phyloP scores from a whole-genome alignment of 371 early-diverging fungal species.

The Dichotomocladium elegans region DNA sequence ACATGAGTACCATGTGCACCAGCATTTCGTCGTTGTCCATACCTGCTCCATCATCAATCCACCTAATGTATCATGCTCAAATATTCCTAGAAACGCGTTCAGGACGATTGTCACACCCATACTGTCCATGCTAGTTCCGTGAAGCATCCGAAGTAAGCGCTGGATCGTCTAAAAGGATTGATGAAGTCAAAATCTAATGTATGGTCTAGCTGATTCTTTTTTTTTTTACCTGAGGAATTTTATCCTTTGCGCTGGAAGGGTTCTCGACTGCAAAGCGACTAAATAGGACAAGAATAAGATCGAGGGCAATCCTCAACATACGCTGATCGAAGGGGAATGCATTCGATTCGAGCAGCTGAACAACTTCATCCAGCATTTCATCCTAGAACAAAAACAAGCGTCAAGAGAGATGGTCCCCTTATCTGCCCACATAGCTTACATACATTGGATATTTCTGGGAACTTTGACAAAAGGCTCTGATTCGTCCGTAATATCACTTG shows the following conservation, averaged over 20 bases:
- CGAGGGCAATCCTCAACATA: conserved; percentile 41
- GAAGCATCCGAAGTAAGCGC: conserved; percentile 29
- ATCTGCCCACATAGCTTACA: no score
- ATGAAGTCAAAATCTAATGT: background rate
- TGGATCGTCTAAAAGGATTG: conserved; percentile 20
- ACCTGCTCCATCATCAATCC: conserved; percentile 20
- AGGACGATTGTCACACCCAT: conserved; percentile 39
- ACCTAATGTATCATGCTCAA: conserved; percentile 34
- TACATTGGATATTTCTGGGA: background rate
- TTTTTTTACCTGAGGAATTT: conserved; percentile 23
- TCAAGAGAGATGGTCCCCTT: no score
- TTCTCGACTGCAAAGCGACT: conserved; percentile 20
- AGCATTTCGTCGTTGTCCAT: background rate
- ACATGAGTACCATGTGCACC: background rate
- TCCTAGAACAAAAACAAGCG: background rate
- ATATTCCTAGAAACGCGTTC: conserved; percentile 37
- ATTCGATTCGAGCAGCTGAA: conserved; percentile 27
- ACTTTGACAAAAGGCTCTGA: background rate
- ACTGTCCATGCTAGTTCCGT: conserved; percentile 28
- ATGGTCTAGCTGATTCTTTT: background rate
- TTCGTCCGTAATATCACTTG: background rate
- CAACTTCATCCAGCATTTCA: conserved; percentile 14
- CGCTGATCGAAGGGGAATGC: conserved; percentile 38
- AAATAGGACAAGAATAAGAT: conserved; percentile 28
- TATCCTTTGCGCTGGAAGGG: conserved; percentile 19